These are phyloP conservation scores for Erythrophleum ivorense DNA, from an alignment of 331 rosid species.

Conservation along the genomic window DNA sequence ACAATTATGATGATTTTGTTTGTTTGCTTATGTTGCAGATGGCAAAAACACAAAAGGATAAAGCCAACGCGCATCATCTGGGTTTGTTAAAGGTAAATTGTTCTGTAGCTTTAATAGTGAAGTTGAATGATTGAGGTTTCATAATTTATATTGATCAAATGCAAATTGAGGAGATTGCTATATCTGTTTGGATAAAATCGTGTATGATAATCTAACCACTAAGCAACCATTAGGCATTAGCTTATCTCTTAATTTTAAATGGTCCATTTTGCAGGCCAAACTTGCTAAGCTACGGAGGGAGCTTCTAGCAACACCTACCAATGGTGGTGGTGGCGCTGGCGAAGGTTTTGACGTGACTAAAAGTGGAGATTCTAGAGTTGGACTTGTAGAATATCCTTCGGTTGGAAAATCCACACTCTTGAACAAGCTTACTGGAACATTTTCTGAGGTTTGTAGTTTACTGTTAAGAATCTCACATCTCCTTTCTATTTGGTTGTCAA, in stretches of 20 bases:
- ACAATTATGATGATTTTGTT: no score
- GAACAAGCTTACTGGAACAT: conserved; percentile 93
- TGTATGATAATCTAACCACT: no score
- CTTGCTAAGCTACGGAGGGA: conserved; percentile 94
- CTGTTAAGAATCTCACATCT: no score
- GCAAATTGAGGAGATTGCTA: no score
- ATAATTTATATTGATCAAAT: no score
- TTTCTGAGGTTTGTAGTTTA: conserved; percentile 81
- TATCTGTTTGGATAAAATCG: no score
- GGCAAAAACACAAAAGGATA: conserved; percentile 97
- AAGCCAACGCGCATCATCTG: conserved; percentile 97
- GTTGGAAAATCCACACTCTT: conserved; percentile 93
- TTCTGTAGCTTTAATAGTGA: no score
- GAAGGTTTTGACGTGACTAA: conserved; percentile 98
- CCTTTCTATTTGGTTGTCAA: no score
- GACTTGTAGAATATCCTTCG: conserved; percentile 94
- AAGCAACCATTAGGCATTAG: conserved; percentile 19
- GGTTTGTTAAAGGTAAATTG: conserved; percentile 84
- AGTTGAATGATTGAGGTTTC: no score
- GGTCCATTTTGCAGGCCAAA: no score
- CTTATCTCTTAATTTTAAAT: no score
- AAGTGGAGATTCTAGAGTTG: conserved; percentile 98
- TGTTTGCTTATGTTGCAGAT: conserved; percentile 70
- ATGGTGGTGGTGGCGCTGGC: conserved; percentile 94
- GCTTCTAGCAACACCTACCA: conserved; percentile 81